Conservation (phyloP, 176 grass and related monocot genomes). For the Oryza rufipogon region DNA sequence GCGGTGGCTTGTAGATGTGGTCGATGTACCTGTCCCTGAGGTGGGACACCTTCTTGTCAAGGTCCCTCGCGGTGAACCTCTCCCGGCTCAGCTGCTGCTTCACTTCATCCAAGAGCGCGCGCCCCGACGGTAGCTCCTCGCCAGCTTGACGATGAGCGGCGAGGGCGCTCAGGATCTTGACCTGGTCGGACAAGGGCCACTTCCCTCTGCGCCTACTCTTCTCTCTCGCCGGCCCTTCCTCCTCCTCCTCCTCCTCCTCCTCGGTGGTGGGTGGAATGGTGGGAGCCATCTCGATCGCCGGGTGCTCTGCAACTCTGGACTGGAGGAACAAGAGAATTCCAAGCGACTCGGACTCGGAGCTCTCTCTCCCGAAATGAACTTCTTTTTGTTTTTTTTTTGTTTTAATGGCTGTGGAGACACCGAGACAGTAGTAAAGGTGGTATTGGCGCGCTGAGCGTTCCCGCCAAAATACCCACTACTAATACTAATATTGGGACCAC, state of each 20-base stretch:
- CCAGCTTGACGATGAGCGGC: not conserved
- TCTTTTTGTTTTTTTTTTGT: no score
- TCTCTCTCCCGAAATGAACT: no score
- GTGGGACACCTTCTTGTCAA: not conserved
- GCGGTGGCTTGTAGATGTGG: not conserved
- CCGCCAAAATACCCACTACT: no score
- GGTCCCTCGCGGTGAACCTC: not conserved
- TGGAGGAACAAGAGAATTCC: no score
- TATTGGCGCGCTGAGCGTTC: no score
- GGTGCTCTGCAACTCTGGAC: no score
- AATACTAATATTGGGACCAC: no score
- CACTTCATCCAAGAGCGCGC: not conserved
- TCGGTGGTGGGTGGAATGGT: not conserved
- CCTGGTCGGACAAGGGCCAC: not conserved
- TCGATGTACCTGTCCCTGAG: not conserved
- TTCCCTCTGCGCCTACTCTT: not conserved
- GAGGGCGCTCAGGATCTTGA: not conserved
- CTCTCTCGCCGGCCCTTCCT: not conserved
- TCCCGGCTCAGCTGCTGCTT: not conserved
- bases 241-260: no score
- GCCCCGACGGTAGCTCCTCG: not conserved
- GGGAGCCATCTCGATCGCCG: not conserved
- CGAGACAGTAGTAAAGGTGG: no score
- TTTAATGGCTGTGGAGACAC: no score
- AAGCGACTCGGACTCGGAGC: no score